Evolutionary conservation across 1,284 basidiomycete species (phyloP), one percentile per base, ranked within the genome.

Genomic region (Paramarasmius palmivorus): DNA sequence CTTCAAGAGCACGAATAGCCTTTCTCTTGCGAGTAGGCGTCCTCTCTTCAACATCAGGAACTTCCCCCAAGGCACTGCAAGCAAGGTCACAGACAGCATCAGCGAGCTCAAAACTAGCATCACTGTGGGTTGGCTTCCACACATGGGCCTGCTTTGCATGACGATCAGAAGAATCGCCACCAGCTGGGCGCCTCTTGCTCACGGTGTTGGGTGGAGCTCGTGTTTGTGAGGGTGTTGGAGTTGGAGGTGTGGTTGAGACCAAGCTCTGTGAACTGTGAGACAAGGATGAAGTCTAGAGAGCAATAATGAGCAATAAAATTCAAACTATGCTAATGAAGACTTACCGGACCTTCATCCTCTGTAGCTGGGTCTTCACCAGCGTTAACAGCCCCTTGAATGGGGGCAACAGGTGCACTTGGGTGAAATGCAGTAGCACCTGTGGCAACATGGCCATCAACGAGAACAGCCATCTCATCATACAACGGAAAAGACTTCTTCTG

Each of bases 391-490:
- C 6, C 29, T 32, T 6, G 6, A 32, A 12, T 6, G 29, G 29
- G 12, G 29, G 20, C 17, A 36, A 3, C 20, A 37, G 41, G 25
- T 34, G 35, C 45, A 14, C 60, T 61, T 45, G 63, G 58, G 23
- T 35, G 34, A 47, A 67, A 63, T 1, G 62, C 62, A 44, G 50
- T 52, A 9, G 42, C 48, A 19, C 69, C 69, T 17, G 59, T 68
- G 2, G 69, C 67, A 56, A 66, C 53, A 14, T 57, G 59, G 1
- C 64, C 65, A 19, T 64, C 55, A 20, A 68, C 49, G 42, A 72
- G 62, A 6, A 54, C 42, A 5, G 57, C 49, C 44, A 72, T 59
- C 0, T 57, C 47, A 26, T 68, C 60, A 53, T 63, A 72, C 9
- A 64, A 59, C 8, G 68, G 66, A 52, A 71, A 72, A 0, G 65